Conservation (phyloP, 2,329 filamentous ascomycete species). For the Neocatenulostroma microsporum region DNA sequence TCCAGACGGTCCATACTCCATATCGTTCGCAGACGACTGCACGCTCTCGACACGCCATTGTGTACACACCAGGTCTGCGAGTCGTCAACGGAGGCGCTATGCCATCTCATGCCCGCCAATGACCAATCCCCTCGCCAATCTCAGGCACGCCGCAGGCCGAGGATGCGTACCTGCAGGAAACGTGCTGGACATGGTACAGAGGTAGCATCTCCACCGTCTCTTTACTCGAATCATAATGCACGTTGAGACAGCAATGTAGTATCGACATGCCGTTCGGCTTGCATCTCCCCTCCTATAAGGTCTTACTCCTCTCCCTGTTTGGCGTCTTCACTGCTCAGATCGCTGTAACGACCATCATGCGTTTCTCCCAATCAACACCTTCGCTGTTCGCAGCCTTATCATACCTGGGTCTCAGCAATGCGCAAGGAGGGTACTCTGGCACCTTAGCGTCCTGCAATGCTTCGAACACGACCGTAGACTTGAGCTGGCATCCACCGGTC, state of each 20-base stretch:
- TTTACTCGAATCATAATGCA: too few species aligned
- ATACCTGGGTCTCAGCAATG: background rate
- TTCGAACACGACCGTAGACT: constrained; percentile 27
- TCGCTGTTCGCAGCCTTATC: constrained; percentile 15
- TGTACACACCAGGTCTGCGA: too few species aligned
- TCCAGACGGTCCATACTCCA: too few species aligned
- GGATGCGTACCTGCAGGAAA: constrained; percentile 6
- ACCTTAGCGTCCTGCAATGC: constrained; percentile 3
- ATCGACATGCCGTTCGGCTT: constrained; percentile 2
- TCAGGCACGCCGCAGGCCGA: constrained; percentile 1
- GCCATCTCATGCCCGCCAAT: constrained; percentile 3
- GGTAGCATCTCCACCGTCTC: too few species aligned
- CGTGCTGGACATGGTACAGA: too few species aligned
- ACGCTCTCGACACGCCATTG: too few species aligned
- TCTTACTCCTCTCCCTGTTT: constrained; percentile 18
- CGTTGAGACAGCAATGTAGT: constrained; percentile 1
- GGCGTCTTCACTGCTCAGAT: constrained; percentile 20
- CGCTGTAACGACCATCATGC: constrained; percentile 24
- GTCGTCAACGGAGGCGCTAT: too few species aligned
- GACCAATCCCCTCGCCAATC: background rate
- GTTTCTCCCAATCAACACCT: constrained; percentile 16
- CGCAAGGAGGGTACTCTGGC: background rate
- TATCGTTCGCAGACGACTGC: too few species aligned
- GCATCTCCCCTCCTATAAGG: constrained; percentile 16
- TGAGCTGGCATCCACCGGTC: constrained; percentile 53